Conservation (phyloP, 1,284 basidiomycete genomes). For the Polyporus tsugae region DNA sequence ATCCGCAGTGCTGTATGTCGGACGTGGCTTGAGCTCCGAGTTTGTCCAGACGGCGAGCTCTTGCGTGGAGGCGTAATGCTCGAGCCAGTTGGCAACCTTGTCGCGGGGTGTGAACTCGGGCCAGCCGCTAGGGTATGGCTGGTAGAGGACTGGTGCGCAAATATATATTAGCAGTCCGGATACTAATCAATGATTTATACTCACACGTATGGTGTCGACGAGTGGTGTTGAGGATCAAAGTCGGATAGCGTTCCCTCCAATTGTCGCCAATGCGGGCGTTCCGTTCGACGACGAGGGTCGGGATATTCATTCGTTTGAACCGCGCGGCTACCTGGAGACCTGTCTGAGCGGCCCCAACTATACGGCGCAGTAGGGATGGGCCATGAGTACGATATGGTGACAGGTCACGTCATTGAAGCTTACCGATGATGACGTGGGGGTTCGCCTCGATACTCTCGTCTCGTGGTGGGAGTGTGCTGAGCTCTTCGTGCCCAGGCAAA, state of each 20-base stretch:
- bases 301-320: constrained; percentile 58
- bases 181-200: constrained; percentile 22
- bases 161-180: background rate
- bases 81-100: constrained; percentile 69
- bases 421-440: constrained; percentile 20
- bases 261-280: constrained; percentile 57
- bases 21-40: constrained; percentile 45
- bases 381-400: background rate
- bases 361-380: background rate
- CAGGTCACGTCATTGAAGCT: background rate
- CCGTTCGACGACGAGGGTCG: constrained; percentile 56
- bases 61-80: constrained; percentile 65
- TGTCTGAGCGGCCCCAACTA: constrained; percentile 63
- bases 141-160: constrained; percentile 45
- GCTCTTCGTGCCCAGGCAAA: constrained; percentile 44
- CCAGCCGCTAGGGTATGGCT: constrained; percentile 43
- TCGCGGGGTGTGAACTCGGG: constrained; percentile 41
- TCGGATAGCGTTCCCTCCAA: constrained; percentile 61
- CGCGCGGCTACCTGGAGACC: constrained; percentile 60
- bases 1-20: constrained; percentile 47
- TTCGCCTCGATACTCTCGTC: constrained; percentile 32
- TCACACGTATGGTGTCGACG: constrained; percentile 46
- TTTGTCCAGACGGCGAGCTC: constrained; percentile 72
- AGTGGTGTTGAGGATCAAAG: constrained; percentile 55
- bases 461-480: constrained; percentile 18